Base-by-base conservation (phyloP, 768 basidiomycete species). In the Psilocybe azurescens region DNA sequence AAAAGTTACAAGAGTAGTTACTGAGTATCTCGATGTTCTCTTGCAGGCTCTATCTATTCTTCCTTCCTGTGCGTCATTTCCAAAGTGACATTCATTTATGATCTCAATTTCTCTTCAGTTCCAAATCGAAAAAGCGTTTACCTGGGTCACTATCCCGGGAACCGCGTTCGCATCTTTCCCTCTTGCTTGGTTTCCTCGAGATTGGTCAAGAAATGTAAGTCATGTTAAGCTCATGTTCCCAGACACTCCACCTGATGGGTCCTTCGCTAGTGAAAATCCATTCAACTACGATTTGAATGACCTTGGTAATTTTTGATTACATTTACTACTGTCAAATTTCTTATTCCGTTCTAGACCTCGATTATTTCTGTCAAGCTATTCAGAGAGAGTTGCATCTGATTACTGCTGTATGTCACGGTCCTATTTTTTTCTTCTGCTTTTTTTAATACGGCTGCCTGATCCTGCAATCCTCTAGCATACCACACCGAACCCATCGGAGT, bases 371-470 rank as follows among this genome's bases (percentile, higher is more conserved):
- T 70, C 75, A 87, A 20, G 74, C 83, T 29, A 83, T 93, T 65
- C 85, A 88, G 65, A 79, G 86, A 36, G 90, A 91, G 68, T 76
- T 93, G 7, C 85, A 89, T 62, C 86, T 90, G 71, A 87, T 93
- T 70, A 90, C 89, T 10, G 84, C 86, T 64, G 88, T 90, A 72
- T 56, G 87, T 77, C 24, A 32, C 11, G 6, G 16, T 32, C 29
- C 3, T 29, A 7, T 29, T 16, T 13, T 10, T 24, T 1, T n/a
- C 10, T 48, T 52, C 54, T 72, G 14, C 32, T 20, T 63, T 53
- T 10, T 44, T 16, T 3, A 30, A 44, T 50, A 47, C 51, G 28
- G 41, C 49, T 14, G 38, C 5, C 38, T 38, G 29, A 36, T 11
- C 16, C 13, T 38, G 44, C 59, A 66, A 54, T 63, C 56, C n/a